A percentile compares a stretch with the other conserved stretches of the same genome.
Conservation (phyloP, 2,329 filamentous ascomycete species). For the Amphichorda felina region DNA sequence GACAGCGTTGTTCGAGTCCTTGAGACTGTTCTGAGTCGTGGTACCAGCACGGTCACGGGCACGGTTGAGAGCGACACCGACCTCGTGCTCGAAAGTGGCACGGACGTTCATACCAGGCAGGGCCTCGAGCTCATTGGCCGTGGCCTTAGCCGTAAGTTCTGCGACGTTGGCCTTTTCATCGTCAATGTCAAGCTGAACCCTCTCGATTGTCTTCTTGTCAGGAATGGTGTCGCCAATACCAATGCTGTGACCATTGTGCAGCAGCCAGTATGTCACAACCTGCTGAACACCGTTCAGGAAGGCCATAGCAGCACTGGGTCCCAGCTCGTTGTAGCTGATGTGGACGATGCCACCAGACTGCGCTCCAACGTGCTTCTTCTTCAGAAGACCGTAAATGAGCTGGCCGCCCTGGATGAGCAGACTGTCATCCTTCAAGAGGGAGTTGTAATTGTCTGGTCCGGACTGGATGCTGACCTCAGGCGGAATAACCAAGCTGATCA, state of each 20-base stretch:
- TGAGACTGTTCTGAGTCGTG: slow-evolving; percentile 80
- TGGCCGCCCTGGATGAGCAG: slow-evolving; percentile 78
- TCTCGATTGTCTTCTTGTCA: slow-evolving; percentile 70
- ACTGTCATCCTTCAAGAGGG: slow-evolving; percentile 62
- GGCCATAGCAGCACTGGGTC: slow-evolving; percentile 71
- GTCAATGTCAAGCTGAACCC: slow-evolving; percentile 73
- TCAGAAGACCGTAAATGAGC: slow-evolving; percentile 79
- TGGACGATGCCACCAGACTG: slow-evolving; percentile 85
- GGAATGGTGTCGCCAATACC: slow-evolving; percentile 98
- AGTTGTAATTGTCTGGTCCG: slow-evolving; percentile 48
- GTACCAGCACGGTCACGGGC: slow-evolving; percentile 96
- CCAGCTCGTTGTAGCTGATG: slow-evolving; percentile 91
- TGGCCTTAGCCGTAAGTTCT: slow-evolving; percentile 63
- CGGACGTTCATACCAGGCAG: slow-evolving; percentile 96
- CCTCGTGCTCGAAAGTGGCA: slow-evolving; percentile 96
- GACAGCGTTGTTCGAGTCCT: slow-evolving; percentile 92
- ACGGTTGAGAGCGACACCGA: slow-evolving; percentile 85
- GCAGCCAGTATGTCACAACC: slow-evolving; percentile 92
- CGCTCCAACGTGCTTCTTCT: slow-evolving; percentile 91
- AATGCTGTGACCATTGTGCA: slow-evolving; percentile 94
- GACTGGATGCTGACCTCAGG: slow-evolving; percentile 70
- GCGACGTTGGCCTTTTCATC: slow-evolving; percentile 74
- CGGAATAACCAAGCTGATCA: slow-evolving; percentile 87
- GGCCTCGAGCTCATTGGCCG: slow-evolving; percentile 79
- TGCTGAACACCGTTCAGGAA: slow-evolving; percentile 96